Evolutionary conservation across 176 grass and related monocot genomes (phyloP).

Genomic region (Carex cristatella): DNA sequence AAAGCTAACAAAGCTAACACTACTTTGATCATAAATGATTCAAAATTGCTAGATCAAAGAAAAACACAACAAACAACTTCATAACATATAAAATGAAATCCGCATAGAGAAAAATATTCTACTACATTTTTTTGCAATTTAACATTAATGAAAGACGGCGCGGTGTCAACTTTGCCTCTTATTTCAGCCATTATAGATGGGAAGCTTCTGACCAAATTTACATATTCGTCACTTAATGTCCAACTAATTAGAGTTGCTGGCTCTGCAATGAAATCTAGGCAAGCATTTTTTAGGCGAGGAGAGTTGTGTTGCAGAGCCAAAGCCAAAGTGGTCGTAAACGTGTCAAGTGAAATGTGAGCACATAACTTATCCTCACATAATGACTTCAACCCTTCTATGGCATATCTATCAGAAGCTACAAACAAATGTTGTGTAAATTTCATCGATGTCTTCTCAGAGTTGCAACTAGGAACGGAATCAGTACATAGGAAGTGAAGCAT

Average conservation of each 20-base stretch:
- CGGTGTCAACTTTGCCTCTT: not conserved
- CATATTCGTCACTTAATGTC: not conserved
- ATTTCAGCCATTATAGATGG: not conserved
- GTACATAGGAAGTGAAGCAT: not conserved
- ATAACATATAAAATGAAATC: not conserved
- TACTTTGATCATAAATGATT: too few species aligned
- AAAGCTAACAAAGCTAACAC: too few species aligned
- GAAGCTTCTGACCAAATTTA: not conserved
- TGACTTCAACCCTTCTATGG: not conserved
- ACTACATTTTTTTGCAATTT: not conserved
- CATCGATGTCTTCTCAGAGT: not conserved
- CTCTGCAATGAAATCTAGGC: not conserved
- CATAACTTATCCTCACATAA: not conserved
- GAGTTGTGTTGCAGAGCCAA: not conserved
- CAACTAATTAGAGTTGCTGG: not conserved
- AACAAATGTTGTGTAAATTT: slow-evolving; percentile 6
- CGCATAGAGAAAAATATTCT: not conserved
- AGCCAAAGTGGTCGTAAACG: not conserved
- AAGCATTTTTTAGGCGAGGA: not conserved
- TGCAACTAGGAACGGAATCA: not conserved
- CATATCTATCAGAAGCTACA: slow-evolving; percentile 10
- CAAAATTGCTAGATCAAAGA: not conserved
- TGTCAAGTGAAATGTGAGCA: not conserved
- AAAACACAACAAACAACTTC: not conserved
- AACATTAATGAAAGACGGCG: not conserved